Conservation (phyloP, 805 yeast genomes). For the Yarrowia sp. region DNA sequence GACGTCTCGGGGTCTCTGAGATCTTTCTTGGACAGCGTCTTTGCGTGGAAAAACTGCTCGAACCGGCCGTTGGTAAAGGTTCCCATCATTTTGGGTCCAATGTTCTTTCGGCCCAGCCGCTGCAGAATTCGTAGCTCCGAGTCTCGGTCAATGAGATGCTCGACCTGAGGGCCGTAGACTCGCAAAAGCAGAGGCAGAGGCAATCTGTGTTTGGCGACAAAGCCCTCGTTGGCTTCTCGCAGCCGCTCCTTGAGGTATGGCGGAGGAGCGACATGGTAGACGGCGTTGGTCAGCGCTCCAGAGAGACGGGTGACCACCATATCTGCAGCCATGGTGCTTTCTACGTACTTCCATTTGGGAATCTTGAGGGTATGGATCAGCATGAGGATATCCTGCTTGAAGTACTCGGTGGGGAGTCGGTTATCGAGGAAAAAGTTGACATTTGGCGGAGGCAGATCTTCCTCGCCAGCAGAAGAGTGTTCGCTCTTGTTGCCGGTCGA, state of each 20-base stretch:
- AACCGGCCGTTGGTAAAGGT: constrained; percentile 89
- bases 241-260: constrained; percentile 37
- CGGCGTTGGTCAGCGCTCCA: constrained; percentile 92
- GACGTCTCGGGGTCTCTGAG: constrained; percentile 72
- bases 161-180: constrained; percentile 86
- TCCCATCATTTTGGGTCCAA: constrained; percentile 87
- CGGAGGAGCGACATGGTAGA: constrained; percentile 70
- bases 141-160: constrained; percentile 79
- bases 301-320: constrained; percentile 64
- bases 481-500: constrained; percentile 9
- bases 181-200: constrained; percentile 68
- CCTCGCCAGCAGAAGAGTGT: constrained; percentile 29
- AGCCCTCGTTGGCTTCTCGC: constrained; percentile 30
- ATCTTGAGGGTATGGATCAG: constrained; percentile 61
- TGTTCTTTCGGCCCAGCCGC: constrained; percentile 68
- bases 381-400: constrained; percentile 73
- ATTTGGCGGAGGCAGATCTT: constrained; percentile 43
- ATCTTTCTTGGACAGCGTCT: constrained; percentile 68
- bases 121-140: constrained; percentile 69
- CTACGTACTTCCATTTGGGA: constrained; percentile 72
- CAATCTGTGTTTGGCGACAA: constrained; percentile 33
- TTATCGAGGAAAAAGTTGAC: constrained; percentile 21
- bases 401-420: constrained; percentile 74
- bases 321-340: constrained; percentile 39
- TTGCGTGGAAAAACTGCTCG: constrained; percentile 86